These are phyloP conservation scores for Ustilago nuda DNA, from an alignment of 1,284 basidiomycete species.

Conservation along the genomic window DNA sequence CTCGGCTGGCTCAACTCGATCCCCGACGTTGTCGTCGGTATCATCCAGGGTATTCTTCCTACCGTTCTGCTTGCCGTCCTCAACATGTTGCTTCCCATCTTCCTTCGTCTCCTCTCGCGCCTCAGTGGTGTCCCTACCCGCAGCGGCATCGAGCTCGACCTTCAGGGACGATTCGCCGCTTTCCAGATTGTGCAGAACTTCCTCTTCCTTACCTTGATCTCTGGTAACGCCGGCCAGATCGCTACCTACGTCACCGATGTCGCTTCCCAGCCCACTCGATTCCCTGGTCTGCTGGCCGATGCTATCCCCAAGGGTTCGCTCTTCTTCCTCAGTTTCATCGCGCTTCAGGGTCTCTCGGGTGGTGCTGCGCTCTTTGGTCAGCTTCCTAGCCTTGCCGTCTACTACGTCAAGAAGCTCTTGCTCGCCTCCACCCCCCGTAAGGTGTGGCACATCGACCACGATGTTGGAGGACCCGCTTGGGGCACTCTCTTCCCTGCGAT, in stretches of 20 bases:
- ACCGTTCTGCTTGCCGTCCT: slow-evolving; percentile 84
- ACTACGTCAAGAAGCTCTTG: slow-evolving; percentile 85
- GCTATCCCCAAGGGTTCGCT: slow-evolving; percentile 86
- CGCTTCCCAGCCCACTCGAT: slow-evolving; percentile 32
- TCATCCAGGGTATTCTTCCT: slow-evolving; percentile 83
- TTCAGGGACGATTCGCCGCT: slow-evolving; percentile 91
- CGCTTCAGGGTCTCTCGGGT: slow-evolving; percentile 68
- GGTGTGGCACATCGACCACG: slow-evolving; percentile 81
- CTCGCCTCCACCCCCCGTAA: slow-evolving; percentile 90
- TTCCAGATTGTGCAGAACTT: slow-evolving; percentile 77
- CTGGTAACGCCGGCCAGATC: slow-evolving; percentile 54
- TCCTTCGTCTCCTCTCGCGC: slow-evolving; percentile 80
- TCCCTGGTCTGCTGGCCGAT: slow-evolving; percentile 64
- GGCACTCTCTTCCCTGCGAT: slow-evolving; percentile 76
- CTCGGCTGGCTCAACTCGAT: slow-evolving; percentile 85
- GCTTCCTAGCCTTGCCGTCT: slow-evolving; percentile 79
- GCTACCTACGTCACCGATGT: slow-evolving; percentile 44
- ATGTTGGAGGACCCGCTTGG: slow-evolving; percentile 78
- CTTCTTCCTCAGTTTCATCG: slow-evolving; percentile 89
- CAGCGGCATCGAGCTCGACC: slow-evolving; percentile 84
- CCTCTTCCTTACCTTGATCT: slow-evolving; percentile 65
- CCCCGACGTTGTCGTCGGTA: slow-evolving; percentile 74
- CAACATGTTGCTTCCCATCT: slow-evolving; percentile 89
- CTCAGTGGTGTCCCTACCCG: slow-evolving; percentile 85
- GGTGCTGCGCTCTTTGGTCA: slow-evolving; percentile 84